Evolutionary conservation across 2,329 filamentous ascomycete genomes (phyloP).

Genomic region (Chaetomiaceae sp.): DNA sequence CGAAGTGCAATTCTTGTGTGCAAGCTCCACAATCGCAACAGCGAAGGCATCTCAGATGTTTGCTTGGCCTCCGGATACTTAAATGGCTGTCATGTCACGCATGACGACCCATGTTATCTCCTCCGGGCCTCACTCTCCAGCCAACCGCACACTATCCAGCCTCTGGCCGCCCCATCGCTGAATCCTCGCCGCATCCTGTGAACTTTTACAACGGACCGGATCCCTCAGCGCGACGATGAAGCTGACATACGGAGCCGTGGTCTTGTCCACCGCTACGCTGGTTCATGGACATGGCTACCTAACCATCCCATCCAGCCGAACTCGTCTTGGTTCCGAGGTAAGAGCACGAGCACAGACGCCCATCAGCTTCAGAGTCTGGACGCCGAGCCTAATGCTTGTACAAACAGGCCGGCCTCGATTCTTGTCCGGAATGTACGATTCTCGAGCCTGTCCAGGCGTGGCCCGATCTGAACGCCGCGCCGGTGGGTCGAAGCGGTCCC

Average conservation of each 20-base stretch:
- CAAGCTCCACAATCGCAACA: too few relatives aligned
- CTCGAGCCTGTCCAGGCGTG: constrained; percentile 48
- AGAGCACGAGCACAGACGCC: neutral
- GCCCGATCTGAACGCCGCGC: constrained; percentile 43
- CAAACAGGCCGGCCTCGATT: constrained; percentile 41
- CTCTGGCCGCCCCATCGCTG: neutral
- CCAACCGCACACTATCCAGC: neutral
- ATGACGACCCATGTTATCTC: too few relatives aligned
- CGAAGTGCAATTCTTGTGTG: too few relatives aligned
- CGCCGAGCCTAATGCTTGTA: neutral
- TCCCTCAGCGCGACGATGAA: constrained; percentile 16
- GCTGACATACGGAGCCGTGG: constrained; percentile 6
- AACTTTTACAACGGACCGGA: neutral
- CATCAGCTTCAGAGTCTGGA: constrained; percentile 13
- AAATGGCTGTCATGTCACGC: too few relatives aligned
- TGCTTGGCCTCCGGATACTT: too few relatives aligned
- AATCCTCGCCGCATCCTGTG: too few relatives aligned
- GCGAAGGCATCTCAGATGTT: too few relatives aligned
- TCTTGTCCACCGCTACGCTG: constrained; percentile 14
- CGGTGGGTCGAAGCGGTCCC: constrained; percentile 44
- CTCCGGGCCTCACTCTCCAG: too few relatives aligned
- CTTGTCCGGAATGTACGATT: constrained; percentile 51
- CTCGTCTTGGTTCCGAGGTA: constrained; percentile 41
- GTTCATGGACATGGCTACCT: constrained; percentile 42
- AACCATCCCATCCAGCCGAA: constrained; percentile 40